These are phyloP conservation scores for Capsicum rhomboideum DNA, from an alignment of 257 asterid species.

Conservation along the genomic window DNA sequence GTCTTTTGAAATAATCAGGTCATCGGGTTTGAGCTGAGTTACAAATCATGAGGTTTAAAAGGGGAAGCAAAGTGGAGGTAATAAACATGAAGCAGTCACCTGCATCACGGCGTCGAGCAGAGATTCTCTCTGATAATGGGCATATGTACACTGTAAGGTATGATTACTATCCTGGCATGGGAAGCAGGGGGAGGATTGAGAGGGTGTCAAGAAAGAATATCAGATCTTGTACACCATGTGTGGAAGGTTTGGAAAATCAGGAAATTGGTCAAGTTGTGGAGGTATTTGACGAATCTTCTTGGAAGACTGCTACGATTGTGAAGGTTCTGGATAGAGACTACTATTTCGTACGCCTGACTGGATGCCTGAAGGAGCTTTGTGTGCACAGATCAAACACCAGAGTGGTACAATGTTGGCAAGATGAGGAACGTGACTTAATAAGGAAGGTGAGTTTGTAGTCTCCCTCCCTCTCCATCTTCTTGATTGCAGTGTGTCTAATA, in stretches of 20 bases:
- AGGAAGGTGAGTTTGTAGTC: slow-evolving; percentile 23
- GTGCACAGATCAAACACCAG: slow-evolving; percentile 22
- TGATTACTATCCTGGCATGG: background rate
- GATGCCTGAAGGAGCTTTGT: slow-evolving; percentile 19
- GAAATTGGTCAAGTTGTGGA: slow-evolving; percentile 33
- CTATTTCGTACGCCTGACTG: slow-evolving; percentile 23
- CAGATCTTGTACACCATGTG: slow-evolving; percentile 26
- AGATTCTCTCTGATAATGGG: slow-evolving; percentile 16
- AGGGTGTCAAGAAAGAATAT: slow-evolving; percentile 18
- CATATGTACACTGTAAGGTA: slow-evolving; percentile 18
- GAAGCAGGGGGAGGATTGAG: slow-evolving; percentile 8
- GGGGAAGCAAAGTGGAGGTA: slow-evolving; percentile 34
- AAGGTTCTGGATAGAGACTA: slow-evolving; percentile 17
- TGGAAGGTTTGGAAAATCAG: slow-evolving; percentile 12
- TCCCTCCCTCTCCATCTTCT: background rate
- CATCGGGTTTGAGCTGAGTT: background rate
- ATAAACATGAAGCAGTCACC: slow-evolving; percentile 19
- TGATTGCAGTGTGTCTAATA: background rate
- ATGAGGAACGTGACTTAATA: slow-evolving; percentile 15
- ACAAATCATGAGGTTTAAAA: slow-evolving; percentile 23
- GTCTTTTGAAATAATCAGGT: background rate
- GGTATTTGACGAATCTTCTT: slow-evolving; percentile 22
- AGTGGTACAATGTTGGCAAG: slow-evolving; percentile 23
- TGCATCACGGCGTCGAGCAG: slow-evolving; percentile 27
- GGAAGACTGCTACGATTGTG: slow-evolving; percentile 37